phyloP scores from a whole-genome alignment of 371 early-diverging fungal genomes.

The Entomophthora muscae region DNA sequence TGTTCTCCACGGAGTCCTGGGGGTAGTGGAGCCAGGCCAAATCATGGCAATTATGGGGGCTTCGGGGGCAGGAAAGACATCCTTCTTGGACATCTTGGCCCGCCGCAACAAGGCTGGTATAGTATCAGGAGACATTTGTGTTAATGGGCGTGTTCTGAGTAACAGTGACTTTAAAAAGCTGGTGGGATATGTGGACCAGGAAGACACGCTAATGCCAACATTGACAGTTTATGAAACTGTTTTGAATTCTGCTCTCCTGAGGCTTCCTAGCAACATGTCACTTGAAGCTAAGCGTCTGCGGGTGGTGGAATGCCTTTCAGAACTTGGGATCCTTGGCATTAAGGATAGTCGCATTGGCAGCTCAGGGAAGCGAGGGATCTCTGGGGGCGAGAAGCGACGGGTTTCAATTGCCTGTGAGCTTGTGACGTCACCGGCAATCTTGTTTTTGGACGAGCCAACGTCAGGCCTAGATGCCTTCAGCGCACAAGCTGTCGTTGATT shows the following conservation, averaged over 20 bases:
- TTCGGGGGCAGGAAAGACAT: slow-evolving; percentile 53
- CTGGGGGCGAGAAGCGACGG: slow-evolving; percentile 87
- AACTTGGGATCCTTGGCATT: slow-evolving; percentile 46
- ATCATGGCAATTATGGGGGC: slow-evolving; percentile 63
- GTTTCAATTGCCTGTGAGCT: slow-evolving; percentile 83
- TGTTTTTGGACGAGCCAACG: slow-evolving; percentile 82
- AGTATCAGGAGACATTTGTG: slow-evolving; percentile 67
- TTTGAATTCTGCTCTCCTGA: slow-evolving; percentile 65
- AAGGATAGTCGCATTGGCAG: slow-evolving; percentile 45
- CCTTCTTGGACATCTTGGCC: slow-evolving; percentile 76
- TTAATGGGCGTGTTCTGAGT: slow-evolving; percentile 54
- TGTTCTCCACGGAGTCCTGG: slow-evolving; percentile 44
- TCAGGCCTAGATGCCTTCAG: slow-evolving; percentile 86
- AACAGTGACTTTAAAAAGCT: slow-evolving; percentile 35
- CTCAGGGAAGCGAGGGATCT: slow-evolving; percentile 54
- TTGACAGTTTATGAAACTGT: slow-evolving; percentile 82
- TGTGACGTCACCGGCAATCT: slow-evolving; percentile 59
- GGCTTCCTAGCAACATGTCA: slow-evolving; percentile 44
- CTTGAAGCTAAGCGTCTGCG: slow-evolving; percentile 24
- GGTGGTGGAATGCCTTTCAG: slow-evolving; percentile 45
- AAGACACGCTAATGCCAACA: slow-evolving; percentile 67
- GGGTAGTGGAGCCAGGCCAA: slow-evolving; percentile 60
- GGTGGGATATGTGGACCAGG: slow-evolving; percentile 80
- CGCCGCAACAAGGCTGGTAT: slow-evolving; percentile 63
- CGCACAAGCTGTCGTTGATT: slow-evolving; percentile 77